These are phyloP conservation scores for Kregervanrija pseudodelftensis DNA, from an alignment of 805 yeast species.

Conservation along the genomic window DNA sequence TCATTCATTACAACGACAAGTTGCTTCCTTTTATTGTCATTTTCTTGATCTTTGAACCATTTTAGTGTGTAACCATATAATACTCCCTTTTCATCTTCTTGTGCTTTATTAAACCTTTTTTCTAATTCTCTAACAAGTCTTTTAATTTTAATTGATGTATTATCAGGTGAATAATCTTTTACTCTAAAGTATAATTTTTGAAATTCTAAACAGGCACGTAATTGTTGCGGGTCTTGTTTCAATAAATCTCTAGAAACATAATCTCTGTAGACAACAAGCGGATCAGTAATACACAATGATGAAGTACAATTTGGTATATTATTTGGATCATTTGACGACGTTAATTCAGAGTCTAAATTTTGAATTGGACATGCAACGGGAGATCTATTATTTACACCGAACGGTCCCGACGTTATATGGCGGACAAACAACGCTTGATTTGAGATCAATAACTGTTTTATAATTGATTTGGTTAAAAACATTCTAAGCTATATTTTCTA, in stretches of 20 bases:
- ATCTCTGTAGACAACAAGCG: slow-evolving; percentile 48
- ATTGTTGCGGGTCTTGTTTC: slow-evolving; percentile 49
- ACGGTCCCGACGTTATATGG: slow-evolving; percentile 14
- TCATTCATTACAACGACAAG: slow-evolving; percentile 46
- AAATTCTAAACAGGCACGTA: slow-evolving; percentile 55
- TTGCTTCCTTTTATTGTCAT: slow-evolving; percentile 24
- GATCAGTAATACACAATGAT: slow-evolving; percentile 42
- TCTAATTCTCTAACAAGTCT: slow-evolving; percentile 30
- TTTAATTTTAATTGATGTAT: slow-evolving; percentile 37
- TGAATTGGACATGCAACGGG: slow-evolving; percentile 8
- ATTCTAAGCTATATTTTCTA: too few relatives aligned
- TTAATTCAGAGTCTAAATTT: too few relatives aligned
- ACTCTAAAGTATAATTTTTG: slow-evolving; percentile 54
- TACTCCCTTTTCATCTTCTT: slow-evolving; percentile 13
- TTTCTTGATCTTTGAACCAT: slow-evolving; percentile 15
- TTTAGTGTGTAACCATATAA: slow-evolving; percentile 25
- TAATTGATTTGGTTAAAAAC: too few relatives aligned
- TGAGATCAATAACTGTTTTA: too few relatives aligned
- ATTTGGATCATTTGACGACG: too few relatives aligned
- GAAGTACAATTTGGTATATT: slow-evolving; percentile 14
- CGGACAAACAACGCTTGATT: neutral
- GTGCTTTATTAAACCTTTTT: slow-evolving; percentile 12
- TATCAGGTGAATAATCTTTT: slow-evolving; percentile 52
- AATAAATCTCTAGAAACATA: slow-evolving; percentile 45
- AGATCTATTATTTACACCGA: slow-evolving; percentile 19